Conservation (phyloP, 176 grass and related monocot species). For the Hyparrhenia diplandra region DNA sequence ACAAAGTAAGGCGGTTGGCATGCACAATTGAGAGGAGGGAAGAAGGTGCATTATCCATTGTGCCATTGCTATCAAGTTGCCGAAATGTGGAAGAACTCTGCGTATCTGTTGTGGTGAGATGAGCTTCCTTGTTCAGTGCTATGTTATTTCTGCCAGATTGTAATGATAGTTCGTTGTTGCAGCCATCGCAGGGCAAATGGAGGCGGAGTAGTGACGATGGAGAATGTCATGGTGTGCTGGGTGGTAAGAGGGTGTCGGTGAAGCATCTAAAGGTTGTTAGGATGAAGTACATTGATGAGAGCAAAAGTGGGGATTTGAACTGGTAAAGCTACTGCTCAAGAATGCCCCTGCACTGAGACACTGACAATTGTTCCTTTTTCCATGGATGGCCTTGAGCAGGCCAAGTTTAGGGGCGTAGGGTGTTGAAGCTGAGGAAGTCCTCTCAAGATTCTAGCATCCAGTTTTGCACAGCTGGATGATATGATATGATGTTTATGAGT, state of each 20-base stretch:
- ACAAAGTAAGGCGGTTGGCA: constrained; percentile 35
- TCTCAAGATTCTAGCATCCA: constrained; percentile 28
- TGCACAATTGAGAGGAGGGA: constrained; percentile 43
- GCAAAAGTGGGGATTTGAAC: constrained; percentile 54
- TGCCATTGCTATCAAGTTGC: constrained; percentile 40
- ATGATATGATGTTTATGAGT: not conserved
- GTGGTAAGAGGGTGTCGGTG: not conserved
- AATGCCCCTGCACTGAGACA: constrained; percentile 30
- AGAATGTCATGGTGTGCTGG: not conserved
- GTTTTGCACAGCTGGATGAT: constrained; percentile 32
- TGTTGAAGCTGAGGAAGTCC: constrained; percentile 37
- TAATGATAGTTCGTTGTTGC: not conserved
- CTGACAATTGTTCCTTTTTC: constrained; percentile 53
- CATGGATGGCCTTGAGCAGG: constrained; percentile 62
- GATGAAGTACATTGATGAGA: constrained; percentile 50
- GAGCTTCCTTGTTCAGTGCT: not conserved
- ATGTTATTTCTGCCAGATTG: not conserved
- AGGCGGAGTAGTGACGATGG: constrained; percentile 25
- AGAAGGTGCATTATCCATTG: constrained; percentile 48
- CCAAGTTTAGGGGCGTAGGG: constrained; percentile 45
- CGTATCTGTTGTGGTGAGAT: constrained; percentile 47
- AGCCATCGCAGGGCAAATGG: constrained; percentile 38
- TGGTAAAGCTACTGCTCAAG: constrained; percentile 51
- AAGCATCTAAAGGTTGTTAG: constrained; percentile 45
- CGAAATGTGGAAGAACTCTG: constrained; percentile 37